Evolutionary conservation across 2,329 filamentous ascomycete species (phyloP).

Genomic region (Colletotrichum tabaci): DNA sequence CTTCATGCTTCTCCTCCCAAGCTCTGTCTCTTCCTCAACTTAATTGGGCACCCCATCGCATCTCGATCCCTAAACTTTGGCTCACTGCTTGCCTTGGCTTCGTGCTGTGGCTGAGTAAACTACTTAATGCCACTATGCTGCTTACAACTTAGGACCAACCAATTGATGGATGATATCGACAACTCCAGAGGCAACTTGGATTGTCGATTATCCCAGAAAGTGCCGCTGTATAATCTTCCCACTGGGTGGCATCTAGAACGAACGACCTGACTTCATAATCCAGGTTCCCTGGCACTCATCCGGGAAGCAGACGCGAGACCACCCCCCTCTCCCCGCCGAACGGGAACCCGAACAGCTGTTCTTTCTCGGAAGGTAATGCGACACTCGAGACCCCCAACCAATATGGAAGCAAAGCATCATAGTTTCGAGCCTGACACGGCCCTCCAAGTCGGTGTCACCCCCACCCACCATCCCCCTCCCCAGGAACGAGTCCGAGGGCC

Average conservation of each 20-base stretch:
- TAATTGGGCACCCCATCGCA: slow-evolving; percentile 1
- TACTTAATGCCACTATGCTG: not conserved
- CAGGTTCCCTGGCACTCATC: too few relatives aligned
- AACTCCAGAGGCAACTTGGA: not conserved
- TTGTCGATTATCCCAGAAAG: not conserved
- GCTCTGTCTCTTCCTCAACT: not conserved
- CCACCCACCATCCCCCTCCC: not conserved
- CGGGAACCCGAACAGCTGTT: not conserved
- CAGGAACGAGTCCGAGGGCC: slow-evolving; percentile 23
- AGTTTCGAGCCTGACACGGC: slow-evolving; percentile 19
- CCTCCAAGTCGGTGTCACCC: slow-evolving; percentile 9
- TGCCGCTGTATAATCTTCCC: not conserved
- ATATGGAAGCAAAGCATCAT: not conserved
- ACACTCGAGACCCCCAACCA: not conserved
- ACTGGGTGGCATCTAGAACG: not conserved
- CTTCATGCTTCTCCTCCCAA: not conserved
- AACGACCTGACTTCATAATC: not conserved
- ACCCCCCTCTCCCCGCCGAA: not conserved
- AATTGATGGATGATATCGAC: not conserved
- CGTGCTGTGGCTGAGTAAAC: slow-evolving; percentile 5
- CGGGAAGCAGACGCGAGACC: too few relatives aligned
- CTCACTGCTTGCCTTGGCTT: not conserved
- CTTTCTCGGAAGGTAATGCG: slow-evolving; percentile 1
- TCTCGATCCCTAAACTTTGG: not conserved
- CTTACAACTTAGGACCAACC: too few relatives aligned